These are phyloP conservation scores for Nematocida ironsii DNA, from an alignment of 371 early-diverging fungal genomes.

Conservation along the genomic window DNA sequence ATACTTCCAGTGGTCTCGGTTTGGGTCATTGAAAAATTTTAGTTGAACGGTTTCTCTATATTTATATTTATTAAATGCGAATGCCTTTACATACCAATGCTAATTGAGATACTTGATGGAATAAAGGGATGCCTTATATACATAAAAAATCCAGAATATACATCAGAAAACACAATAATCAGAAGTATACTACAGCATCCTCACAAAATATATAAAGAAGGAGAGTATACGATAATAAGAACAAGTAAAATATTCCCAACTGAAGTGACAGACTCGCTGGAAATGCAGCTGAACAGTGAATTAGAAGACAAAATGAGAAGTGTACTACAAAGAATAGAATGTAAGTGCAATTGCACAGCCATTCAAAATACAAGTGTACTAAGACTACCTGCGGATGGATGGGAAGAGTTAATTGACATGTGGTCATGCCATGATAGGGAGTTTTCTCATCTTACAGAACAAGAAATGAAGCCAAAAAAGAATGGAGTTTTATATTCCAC, in stretches of 20 bases:
- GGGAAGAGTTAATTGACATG: slow-evolving; percentile 69
- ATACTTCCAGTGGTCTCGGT: not conserved
- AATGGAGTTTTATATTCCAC: slow-evolving; percentile 63
- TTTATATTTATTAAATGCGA: not conserved
- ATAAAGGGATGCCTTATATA: slow-evolving; percentile 24
- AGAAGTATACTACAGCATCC: not conserved
- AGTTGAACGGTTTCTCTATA: not conserved
- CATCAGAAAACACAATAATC: not conserved
- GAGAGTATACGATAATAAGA: slow-evolving; percentile 12
- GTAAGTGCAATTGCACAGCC: slow-evolving; percentile 39
- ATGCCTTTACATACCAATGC: not conserved
- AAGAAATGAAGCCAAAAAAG: slow-evolving; percentile 52
- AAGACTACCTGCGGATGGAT: slow-evolving; percentile 64
- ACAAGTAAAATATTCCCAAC: not conserved
- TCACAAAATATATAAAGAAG: slow-evolving; percentile 31
- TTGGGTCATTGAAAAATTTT: slow-evolving; percentile 29
- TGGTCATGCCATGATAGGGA: slow-evolving; percentile 70
- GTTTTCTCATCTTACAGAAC: slow-evolving; percentile 61
- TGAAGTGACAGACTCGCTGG: not conserved
- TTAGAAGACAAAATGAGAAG: slow-evolving; percentile 38
- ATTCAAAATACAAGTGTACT: slow-evolving; percentile 46
- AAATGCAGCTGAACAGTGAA: slow-evolving; percentile 30
- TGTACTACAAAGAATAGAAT: slow-evolving; percentile 16
- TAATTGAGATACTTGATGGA: slow-evolving; percentile 41
- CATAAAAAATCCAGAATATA: slow-evolving; percentile 20